Evolutionary conservation across 768 basidiomycete species (phyloP).

Genomic region (Mycena vulgaris): DNA sequence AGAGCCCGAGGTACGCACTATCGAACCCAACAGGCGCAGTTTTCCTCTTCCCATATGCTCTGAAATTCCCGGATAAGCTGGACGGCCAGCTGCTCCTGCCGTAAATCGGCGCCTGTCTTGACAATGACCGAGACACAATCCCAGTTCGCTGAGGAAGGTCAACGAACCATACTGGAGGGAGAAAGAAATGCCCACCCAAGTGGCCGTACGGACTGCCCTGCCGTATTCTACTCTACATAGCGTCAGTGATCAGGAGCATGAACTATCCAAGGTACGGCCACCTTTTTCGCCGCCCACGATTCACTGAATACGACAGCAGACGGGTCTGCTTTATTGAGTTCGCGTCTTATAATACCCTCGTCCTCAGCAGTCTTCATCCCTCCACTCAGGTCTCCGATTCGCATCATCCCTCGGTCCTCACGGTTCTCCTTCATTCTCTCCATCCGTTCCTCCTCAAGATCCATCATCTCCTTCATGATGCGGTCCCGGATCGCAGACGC

Average conservation of each 20-base stretch:
- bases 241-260: conserved; percentile 13
- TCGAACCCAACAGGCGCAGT: conserved; percentile 93
- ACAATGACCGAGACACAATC: conserved; percentile 98
- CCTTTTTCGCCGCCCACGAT: conserved; percentile 95
- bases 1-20: conserved; percentile 68
- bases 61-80: conserved; percentile 95
- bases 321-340: conserved; percentile 95
- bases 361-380: conserved; percentile 85
- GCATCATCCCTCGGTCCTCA: conserved; percentile 78
- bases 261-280: conserved; percentile 45
- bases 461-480: conserved; percentile 99
- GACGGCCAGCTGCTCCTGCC: conserved; percentile 98
- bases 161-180: conserved; percentile 18
- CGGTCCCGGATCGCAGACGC: conserved; percentile 93
- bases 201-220: conserved; percentile 97
- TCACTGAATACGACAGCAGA: conserved; percentile 97
- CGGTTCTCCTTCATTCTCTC: conserved; percentile 85
- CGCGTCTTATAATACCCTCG: conserved; percentile 92
- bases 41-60: conserved; percentile 95
- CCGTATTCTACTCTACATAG: conserved; percentile 84
- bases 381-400: conserved; percentile 65
- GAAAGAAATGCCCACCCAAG: conserved; percentile 68
- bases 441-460: conserved; percentile 97
- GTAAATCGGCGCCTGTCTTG: conserved; percentile 96
- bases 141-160: conserved; percentile 70